Conservation (phyloP, 2,329 filamentous ascomycete species). For the Verticillium albo-atrum region DNA sequence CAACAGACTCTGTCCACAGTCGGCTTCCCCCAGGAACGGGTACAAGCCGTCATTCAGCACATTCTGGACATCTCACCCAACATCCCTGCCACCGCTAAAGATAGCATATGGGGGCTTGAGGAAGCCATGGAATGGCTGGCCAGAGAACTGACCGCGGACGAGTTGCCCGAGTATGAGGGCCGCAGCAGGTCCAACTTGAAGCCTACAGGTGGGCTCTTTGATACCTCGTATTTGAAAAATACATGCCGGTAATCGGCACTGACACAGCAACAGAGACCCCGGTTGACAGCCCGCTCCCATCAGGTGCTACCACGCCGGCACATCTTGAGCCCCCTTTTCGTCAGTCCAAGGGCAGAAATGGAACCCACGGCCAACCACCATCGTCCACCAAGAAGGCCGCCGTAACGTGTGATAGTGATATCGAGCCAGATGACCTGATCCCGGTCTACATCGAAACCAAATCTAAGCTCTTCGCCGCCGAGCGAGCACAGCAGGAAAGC, state of each 20-base stretch:
- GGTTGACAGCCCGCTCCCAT: conserved; percentile 43
- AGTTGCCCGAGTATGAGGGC: conserved; percentile 68
- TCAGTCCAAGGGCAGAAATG: not conserved
- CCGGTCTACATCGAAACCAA: conserved; percentile 75
- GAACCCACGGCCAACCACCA: conserved; percentile 6
- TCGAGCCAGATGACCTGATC: conserved; percentile 71
- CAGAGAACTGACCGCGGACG: conserved; percentile 63
- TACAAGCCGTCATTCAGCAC: conserved; percentile 60
- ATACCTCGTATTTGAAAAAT: not conserved
- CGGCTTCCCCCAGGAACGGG: conserved; percentile 61
- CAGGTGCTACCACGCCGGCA: conserved; percentile 45
- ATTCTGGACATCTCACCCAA: conserved; percentile 64
- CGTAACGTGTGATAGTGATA: conserved; percentile 60
- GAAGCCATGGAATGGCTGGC: conserved; percentile 89
- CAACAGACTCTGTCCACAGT: conserved; percentile 66
- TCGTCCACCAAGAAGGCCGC: conserved; percentile 34
- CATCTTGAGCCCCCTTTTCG: conserved; percentile 25
- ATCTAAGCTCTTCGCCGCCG: conserved; percentile 58
- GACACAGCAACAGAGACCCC: conserved; percentile 35
- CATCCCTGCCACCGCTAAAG: conserved; percentile 51
- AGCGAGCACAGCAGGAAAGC: conserved; percentile 42
- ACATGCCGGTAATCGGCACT: not conserved
- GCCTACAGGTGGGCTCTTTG: conserved; percentile 21
- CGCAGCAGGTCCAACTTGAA: conserved; percentile 31
- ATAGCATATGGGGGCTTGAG: conserved; percentile 78